A percentile compares a stretch with the other conserved stretches of the same genome.
phyloP scores from a whole-genome alignment of 345 rosid genomes.

The Eutrema heterophyllum region DNA sequence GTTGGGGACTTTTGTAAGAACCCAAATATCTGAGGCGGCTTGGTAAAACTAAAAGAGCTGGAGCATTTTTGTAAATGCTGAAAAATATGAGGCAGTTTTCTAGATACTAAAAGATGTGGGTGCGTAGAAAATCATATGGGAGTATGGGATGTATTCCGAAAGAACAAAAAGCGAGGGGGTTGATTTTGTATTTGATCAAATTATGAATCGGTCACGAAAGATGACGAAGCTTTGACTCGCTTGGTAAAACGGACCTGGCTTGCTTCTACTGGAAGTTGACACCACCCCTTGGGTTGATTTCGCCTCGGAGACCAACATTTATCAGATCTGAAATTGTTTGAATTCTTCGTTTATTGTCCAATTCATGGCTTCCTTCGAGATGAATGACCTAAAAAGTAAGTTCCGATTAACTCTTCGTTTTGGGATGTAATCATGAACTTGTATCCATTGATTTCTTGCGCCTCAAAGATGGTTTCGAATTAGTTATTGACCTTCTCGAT shows the following conservation, averaged over 20 bases:
- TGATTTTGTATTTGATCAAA: background rate
- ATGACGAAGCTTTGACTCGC: conserved; percentile 7
- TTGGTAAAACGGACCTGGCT: background rate
- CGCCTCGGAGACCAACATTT: background rate
- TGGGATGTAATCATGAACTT: background rate
- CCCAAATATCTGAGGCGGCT: too few species aligned
- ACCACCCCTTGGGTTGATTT: background rate
- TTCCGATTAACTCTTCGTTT: background rate
- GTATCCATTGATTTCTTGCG: background rate
- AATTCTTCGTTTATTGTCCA: background rate
- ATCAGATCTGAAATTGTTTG: background rate
- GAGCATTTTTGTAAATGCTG: background rate
- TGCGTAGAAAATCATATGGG: background rate
- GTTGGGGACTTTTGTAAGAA: too few species aligned
- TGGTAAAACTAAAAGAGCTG: too few species aligned
- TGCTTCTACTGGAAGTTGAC: conserved; percentile 14
- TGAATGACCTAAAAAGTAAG: conserved; percentile 36
- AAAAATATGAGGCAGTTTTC: background rate
- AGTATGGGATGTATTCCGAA: background rate
- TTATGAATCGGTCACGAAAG: background rate
- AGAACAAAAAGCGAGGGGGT: background rate
- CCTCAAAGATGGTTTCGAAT: background rate
- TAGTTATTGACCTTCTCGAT: background rate
- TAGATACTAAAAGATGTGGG: background rate
- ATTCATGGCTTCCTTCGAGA: conserved; percentile 27